Evolutionary conservation across 805 yeast species (phyloP).

Genomic region (Cephaloascus fragrans): DNA sequence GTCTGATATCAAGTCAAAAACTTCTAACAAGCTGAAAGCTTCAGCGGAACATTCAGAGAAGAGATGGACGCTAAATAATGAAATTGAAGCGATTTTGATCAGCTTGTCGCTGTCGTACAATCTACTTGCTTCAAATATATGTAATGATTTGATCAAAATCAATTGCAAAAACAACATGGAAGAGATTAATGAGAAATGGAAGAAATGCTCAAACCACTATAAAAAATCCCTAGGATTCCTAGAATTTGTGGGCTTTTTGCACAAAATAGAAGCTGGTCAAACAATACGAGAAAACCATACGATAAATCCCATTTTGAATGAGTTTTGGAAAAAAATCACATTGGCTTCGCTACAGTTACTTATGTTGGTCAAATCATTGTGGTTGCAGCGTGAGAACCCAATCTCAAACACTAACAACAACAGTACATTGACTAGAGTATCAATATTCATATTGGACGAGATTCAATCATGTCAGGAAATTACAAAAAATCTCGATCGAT

Average conservation of each 20-base stretch:
- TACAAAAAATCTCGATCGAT: constrained; percentile 4
- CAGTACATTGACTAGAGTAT: constrained; percentile 34
- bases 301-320: not conserved
- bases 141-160: not conserved
- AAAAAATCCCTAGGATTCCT: not conserved
- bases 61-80: not conserved
- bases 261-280: not conserved
- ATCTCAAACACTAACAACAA: constrained; percentile 14
- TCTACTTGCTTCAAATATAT: not conserved
- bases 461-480: constrained; percentile 6
- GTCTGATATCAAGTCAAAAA: not conserved
- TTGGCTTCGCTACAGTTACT: constrained; percentile 16
- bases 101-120: not conserved
- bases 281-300: not conserved
- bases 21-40: not conserved
- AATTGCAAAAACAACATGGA: not conserved
- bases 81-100: not conserved
- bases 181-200: not conserved
- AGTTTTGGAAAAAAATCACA: not conserved
- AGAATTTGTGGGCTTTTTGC: not conserved
- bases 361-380: constrained; percentile 15
- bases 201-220: not conserved
- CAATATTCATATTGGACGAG: constrained; percentile 28
- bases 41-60: not conserved
- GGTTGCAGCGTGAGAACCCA: constrained; percentile 11